Percentiles rank a stretch among this genome's conserved stretches.
Conservation (phyloP, 225 moss, liverwort and hornwort species). For the Ulota crispa region DNA sequence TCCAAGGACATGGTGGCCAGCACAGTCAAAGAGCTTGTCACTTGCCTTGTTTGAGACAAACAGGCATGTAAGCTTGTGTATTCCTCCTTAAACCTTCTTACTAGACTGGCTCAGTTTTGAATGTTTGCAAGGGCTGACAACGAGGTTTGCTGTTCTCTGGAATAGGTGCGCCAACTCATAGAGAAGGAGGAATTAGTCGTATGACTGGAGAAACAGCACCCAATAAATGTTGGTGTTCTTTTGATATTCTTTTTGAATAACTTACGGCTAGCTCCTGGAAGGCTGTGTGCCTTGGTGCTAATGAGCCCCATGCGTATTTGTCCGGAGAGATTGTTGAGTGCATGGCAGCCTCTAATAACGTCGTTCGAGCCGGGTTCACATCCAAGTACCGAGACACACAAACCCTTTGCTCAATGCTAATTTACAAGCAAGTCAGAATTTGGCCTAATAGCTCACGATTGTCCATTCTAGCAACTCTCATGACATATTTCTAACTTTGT, state of each 20-base stretch:
- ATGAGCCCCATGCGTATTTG: conserved; percentile 90
- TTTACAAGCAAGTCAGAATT: conserved; percentile 71
- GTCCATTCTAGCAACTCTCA: neutral
- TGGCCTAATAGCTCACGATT: neutral
- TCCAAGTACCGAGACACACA: conserved; percentile 87
- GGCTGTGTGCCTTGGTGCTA: conserved; percentile 82
- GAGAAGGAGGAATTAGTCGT: conserved; percentile 71
- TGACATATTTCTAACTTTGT: neutral
- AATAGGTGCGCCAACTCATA: conserved; percentile 63
- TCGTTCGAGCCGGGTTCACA: conserved; percentile 92
- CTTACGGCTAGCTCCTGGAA: conserved; percentile 70
- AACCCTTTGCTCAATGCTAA: conserved; percentile 88
- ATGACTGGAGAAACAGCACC: conserved; percentile 80
- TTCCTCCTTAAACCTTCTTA: neutral
- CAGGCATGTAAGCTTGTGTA: conserved; percentile 23
- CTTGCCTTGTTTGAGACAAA: conserved; percentile 55
- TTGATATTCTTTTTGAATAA: conserved; percentile 84
- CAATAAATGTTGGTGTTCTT: conserved; percentile 78
- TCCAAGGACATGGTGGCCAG: conserved; percentile 59
- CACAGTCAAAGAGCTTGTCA: conserved; percentile 48
- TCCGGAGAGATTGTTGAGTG: conserved; percentile 90
- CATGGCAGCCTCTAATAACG: conserved; percentile 99
- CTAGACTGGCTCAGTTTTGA: neutral
- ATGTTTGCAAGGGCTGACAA: conserved; percentile 4
- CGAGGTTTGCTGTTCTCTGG: neutral